Percentiles rank a stretch among this genome's conserved stretches.
phyloP scores from a whole-genome alignment of 2,329 filamentous ascomycete species.

The Simplicillium sp. region DNA sequence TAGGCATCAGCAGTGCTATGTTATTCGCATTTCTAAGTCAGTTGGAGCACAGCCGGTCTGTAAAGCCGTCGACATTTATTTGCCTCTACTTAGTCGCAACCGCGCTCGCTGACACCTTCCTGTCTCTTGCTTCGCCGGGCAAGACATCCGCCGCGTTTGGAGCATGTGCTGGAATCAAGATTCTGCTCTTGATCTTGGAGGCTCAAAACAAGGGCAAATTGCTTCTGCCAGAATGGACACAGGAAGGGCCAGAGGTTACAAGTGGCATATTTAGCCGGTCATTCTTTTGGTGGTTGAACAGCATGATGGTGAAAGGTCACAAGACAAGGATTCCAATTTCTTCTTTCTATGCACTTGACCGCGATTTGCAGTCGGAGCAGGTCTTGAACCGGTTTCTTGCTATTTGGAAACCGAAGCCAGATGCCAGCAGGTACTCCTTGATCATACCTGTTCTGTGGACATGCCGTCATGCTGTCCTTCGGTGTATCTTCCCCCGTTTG shows the following conservation, averaged over 20 bases:
- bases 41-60: no score
- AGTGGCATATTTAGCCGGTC: neutral
- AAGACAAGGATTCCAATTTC: neutral
- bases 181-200: neutral
- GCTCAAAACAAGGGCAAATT: neutral
- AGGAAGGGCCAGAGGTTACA: neutral
- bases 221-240: neutral
- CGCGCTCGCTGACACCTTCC: no score
- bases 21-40: no score
- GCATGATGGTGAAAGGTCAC: neutral
- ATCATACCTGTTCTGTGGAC: no score
- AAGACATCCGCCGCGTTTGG: no score
- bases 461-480: neutral
- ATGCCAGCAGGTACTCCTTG: neutral
- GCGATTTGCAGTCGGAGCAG: neutral
- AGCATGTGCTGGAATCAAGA: neutral
- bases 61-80: no score
- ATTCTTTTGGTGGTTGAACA: neutral
- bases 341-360: neutral
- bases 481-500: neutral
- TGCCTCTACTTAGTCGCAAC: no score
- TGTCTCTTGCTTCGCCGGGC: no score
- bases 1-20: no score
- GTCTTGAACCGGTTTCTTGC: neutral
- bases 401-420: neutral